Percentiles rank a stretch among this genome's conserved stretches.
Evolutionary conservation across 106 monocot genomes (phyloP).

Genomic region (Alisma plantagoaquatica): DNA sequence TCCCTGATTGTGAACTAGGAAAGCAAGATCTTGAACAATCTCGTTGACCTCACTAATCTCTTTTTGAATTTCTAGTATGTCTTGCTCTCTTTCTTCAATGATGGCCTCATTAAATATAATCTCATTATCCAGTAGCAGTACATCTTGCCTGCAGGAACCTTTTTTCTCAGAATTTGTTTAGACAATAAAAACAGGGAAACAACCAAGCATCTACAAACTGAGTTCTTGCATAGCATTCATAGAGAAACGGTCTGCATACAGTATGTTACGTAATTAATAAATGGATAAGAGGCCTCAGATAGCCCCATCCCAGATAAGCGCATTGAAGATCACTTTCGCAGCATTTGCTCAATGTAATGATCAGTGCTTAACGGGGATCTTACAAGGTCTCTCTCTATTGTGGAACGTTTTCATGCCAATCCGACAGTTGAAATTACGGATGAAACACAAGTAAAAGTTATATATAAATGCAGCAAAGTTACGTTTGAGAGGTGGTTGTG

Average conservation of each 20-base stretch:
- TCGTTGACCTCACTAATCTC: conserved; percentile 90
- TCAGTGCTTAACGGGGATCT: not conserved
- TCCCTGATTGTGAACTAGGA: conserved; percentile 83
- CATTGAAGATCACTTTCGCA: too few species aligned
- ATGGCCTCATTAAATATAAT: conserved; percentile 84
- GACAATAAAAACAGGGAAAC: not conserved
- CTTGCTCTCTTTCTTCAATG: conserved; percentile 88
- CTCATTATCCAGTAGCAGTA: conserved; percentile 71
- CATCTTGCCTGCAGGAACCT: conserved; percentile 55
- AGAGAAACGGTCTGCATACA: not conserved
- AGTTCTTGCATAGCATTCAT: not conserved
- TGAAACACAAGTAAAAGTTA: not conserved
- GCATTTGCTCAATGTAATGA: too few species aligned
- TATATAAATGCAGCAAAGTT: not conserved
- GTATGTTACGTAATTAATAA: not conserved
- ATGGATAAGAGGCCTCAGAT: too few species aligned
- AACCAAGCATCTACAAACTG: not conserved
- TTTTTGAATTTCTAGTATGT: conserved; percentile 75
- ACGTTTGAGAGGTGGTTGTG: not conserved
- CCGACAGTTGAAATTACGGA: not conserved
- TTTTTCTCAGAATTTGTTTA: not conserved
- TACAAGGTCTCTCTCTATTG: too few species aligned
- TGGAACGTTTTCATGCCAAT: too few species aligned
- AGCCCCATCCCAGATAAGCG: too few species aligned
- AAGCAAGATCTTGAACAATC: conserved; percentile 84